These are phyloP conservation scores for Planoprotostelium fungivorum DNA, from an alignment of 78 protist genomes.

Conservation along the genomic window DNA sequence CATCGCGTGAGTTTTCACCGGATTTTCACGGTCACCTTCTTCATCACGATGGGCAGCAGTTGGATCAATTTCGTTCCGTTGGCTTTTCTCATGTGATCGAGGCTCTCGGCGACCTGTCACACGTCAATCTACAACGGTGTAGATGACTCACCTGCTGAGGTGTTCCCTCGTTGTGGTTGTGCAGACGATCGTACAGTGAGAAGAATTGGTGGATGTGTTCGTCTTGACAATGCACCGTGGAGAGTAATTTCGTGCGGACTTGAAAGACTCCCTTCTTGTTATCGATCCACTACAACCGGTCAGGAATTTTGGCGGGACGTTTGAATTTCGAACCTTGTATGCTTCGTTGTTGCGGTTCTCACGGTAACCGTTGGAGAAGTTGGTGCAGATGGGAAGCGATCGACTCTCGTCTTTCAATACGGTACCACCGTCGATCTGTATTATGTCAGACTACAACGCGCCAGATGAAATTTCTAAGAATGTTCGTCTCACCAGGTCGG, in stretches of 20 bases:
- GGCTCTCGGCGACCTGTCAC: background rate
- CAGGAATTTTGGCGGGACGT: background rate
- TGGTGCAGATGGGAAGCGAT: background rate
- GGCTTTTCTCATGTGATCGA: background rate
- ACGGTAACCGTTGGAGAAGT: background rate
- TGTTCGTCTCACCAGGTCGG: no score
- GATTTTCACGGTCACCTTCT: background rate
- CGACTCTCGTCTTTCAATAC: background rate
- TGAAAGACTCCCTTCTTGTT: slow-evolving; percentile 37
- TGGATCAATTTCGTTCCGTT: background rate
- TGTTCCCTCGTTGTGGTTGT: background rate
- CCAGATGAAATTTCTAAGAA: no score
- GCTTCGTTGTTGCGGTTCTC: background rate
- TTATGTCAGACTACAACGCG: no score
- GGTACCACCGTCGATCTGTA: no score
- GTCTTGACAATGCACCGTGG: slow-evolving; percentile 47
- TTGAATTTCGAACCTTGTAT: background rate
- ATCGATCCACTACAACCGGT: slow-evolving; percentile 34
- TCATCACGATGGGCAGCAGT: background rate
- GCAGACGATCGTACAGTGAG: background rate
- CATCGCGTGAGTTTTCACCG: background rate
- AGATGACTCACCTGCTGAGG: background rate
- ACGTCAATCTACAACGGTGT: background rate
- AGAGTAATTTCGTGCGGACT: slow-evolving; percentile 27
- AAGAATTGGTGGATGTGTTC: background rate